Percentiles rank a stretch among this genome's conserved stretches.
phyloP scores from a whole-genome alignment of 1,139 yeast species.

The Saccharomyces hybrid region DNA sequence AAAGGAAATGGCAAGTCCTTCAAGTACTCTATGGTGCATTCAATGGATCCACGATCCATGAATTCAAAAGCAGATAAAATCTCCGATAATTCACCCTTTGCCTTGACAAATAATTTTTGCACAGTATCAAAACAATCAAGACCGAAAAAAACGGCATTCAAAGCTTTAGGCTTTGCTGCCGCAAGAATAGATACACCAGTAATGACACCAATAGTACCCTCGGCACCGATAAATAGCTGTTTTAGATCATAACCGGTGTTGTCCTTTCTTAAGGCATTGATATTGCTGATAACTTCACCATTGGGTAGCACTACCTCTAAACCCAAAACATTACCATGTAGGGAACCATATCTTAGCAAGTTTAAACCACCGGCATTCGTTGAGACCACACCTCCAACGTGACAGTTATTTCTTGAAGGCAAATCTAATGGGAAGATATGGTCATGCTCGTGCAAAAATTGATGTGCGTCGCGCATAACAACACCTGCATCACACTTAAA shows the following conservation, averaged over 20 bases:
- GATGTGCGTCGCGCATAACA: slow-evolving; percentile 79
- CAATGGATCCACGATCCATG: slow-evolving; percentile 76
- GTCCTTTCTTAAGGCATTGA: slow-evolving; percentile 80
- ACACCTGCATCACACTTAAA: slow-evolving; percentile 87
- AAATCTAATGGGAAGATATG: slow-evolving; percentile 88
- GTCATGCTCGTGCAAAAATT: slow-evolving; percentile 67
- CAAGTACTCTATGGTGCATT: slow-evolving; percentile 50
- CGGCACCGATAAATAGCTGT: slow-evolving; percentile 85
- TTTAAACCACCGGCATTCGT: slow-evolving; percentile 95
- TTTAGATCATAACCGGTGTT: slow-evolving; percentile 90
- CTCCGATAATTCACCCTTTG: slow-evolving; percentile 73
- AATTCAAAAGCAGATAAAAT: slow-evolving; percentile 89
- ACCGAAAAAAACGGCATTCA: slow-evolving; percentile 84
- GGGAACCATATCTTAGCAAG: slow-evolving; percentile 78
- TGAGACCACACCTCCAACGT: slow-evolving; percentile 90
- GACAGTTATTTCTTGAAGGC: slow-evolving; percentile 96
- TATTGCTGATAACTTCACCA: slow-evolving; percentile 72
- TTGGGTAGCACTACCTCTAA: slow-evolving; percentile 86
- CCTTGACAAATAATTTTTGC: slow-evolving; percentile 69
- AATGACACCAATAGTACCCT: slow-evolving; percentile 82
- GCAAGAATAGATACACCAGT: slow-evolving; percentile 86
- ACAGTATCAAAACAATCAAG: slow-evolving; percentile 78
- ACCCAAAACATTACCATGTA: slow-evolving; percentile 87
- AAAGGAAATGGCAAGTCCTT: slow-evolving; percentile 60
- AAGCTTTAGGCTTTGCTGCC: slow-evolving; percentile 80